Base-by-base conservation (phyloP, 2,329 filamentous ascomycete species). In the Verticillium dahliae region DNA sequence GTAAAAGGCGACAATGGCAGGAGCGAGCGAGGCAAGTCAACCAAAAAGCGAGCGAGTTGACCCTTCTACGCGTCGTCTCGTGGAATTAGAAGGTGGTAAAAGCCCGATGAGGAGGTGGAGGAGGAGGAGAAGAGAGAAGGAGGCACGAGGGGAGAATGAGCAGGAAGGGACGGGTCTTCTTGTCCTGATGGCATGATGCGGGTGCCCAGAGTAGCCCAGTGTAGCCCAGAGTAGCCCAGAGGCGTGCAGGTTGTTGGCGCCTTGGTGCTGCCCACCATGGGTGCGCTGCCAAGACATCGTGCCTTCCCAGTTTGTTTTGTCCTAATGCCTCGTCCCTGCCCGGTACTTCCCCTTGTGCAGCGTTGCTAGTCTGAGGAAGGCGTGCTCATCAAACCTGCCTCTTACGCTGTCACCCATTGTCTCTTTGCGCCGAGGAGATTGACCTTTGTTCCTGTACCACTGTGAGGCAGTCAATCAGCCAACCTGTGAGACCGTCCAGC, bases 81-180 rank as follows among this genome's bases (percentile, higher is more conserved):
- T 18, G 45, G 13, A 22, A 7, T 5, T 50, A 61, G 62, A 64
- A 50, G 55, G 63, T 34, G 61, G 41, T n/a, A 34, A 56, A 37
- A 54, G 37, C 57, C 59, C 61, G 61, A 37, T 56, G 52, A 60
- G 3, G 60, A 60, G 18, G 60, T 62, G 31, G 35, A 56, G 55
- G 55, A 34, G 55, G 52, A 56, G 22, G 27, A 10, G 55, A 22
- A 10, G 6, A 22, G 35, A 56, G 27, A 27, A 56, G 14, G 10
- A 1, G n/a, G 18, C 27, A 27, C 13, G 35, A 57, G 35, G 37
- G 41, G 58, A 54, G 31, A 35, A 52, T 54, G 41, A 50, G 35
- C 41, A 56, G 58, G 56, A 60, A 22, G 56, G 15, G 33, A 33
- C 45, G 18, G 39, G n/a, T 10, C 18, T 27, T 50, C 45, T 50